phyloP scores from a whole-genome alignment of 306 rosid genomes.

The Pachyrhizus erosus region DNA sequence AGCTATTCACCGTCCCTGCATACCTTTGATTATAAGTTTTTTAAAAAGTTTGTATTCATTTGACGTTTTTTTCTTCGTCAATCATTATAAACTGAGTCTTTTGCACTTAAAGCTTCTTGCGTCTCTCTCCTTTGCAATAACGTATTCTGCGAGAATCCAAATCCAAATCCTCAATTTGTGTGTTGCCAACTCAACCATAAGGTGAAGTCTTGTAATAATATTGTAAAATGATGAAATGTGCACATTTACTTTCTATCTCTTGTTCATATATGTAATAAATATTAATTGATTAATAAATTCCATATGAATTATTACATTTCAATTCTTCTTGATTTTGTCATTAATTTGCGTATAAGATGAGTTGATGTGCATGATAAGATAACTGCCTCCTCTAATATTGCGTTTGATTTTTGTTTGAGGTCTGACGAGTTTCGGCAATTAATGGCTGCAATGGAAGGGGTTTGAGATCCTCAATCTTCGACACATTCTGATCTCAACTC shows the following conservation, averaged over 20 bases:
- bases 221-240: not conserved
- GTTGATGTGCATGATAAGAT: not conserved
- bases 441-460: not conserved
- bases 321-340: not conserved
- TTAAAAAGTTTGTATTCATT: not conserved
- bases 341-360: not conserved
- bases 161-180: not conserved
- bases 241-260: not conserved
- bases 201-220: not conserved
- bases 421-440: not conserved
- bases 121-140: too few species aligned
- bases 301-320: not conserved
- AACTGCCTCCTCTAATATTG: not conserved
- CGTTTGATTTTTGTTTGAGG: not conserved
- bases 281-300: not conserved
- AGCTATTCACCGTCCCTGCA: not conserved
- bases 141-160: too few species aligned
- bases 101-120: too few species aligned
- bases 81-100: too few species aligned
- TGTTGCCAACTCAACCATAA: not conserved
- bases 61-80: not conserved
- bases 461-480: constrained; percentile 25
- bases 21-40: not conserved
- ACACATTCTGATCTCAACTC: not conserved
- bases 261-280: not conserved